Conservation (phyloP, 495 filamentous ascomycete species). For the Neohortaea acidophila region DNA sequence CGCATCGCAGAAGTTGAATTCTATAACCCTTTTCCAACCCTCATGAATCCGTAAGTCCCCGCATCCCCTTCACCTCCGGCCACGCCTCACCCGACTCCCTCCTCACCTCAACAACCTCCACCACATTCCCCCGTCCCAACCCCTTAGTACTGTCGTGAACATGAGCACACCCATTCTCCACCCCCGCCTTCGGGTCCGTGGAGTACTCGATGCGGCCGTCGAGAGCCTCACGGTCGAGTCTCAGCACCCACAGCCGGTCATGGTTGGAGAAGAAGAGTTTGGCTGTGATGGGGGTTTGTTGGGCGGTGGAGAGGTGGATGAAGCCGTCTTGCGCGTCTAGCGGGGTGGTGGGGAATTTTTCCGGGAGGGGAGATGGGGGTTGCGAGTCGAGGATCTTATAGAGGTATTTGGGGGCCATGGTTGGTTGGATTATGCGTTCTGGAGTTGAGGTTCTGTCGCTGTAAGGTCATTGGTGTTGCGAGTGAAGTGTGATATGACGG, state of each 20-base stretch:
- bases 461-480: too few relatives aligned
- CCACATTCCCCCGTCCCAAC: neutral
- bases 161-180: conserved; percentile 3
- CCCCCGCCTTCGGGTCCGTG: conserved; percentile 2
- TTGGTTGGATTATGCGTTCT: too few relatives aligned
- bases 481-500: too few relatives aligned
- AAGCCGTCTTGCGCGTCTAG: conserved; percentile 39
- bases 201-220: neutral
- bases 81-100: neutral
- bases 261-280: conserved; percentile 31
- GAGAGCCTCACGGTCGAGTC: conserved; percentile 11
- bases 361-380: conserved; percentile 35
- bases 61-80: neutral
- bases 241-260: conserved; percentile 30
- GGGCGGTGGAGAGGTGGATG: conserved; percentile 35
- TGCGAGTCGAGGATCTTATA: conserved; percentile 32
- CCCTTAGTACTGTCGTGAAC: conserved; percentile 1
- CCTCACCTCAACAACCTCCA: neutral
- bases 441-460: too few relatives aligned
- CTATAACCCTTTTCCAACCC: too few relatives aligned
- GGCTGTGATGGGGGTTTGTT: conserved; percentile 36
- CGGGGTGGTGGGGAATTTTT: conserved; percentile 27
- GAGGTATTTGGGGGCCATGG: conserved; percentile 14
- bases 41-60: too few relatives aligned
- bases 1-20: too few relatives aligned